phyloP scores from a whole-genome alignment of 2,329 filamentous ascomycete genomes.

The Balansia obtecta region DNA sequence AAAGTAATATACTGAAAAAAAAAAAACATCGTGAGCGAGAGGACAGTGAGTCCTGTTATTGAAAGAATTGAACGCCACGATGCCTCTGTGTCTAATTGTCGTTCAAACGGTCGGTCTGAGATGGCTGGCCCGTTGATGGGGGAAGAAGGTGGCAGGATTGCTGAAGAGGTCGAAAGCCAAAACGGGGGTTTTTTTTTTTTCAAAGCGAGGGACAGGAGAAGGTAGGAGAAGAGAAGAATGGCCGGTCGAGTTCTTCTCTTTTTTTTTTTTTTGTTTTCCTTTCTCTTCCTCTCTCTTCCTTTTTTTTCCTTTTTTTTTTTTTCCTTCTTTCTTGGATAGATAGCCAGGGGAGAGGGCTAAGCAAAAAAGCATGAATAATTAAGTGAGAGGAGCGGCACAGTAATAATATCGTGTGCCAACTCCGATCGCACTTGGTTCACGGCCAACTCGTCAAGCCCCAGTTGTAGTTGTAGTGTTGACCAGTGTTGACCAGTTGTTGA shows the following conservation, averaged over 20 bases:
- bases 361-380: background rate
- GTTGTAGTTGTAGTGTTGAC: too few species aligned
- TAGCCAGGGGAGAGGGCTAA: conserved; percentile 1
- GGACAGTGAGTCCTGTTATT: background rate
- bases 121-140: conserved; percentile 3
- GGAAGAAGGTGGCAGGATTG: background rate
- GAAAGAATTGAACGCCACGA: background rate
- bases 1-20: background rate
- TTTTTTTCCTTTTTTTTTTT: background rate
- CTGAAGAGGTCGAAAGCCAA: background rate
- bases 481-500: too few species aligned
- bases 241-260: background rate
- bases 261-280: background rate
- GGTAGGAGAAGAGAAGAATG: conserved; percentile 7
- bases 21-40: background rate
- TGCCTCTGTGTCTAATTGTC: background rate
- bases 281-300: too few species aligned
- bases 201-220: conserved; percentile 12
- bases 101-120: conserved; percentile 2
- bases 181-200: conserved; percentile 1
- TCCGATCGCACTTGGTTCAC: background rate
- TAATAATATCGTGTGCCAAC: background rate
- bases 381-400: background rate
- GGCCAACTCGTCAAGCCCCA: background rate
- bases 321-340: background rate